Conservation (phyloP, 2,329 filamentous ascomycete species). For the Arthroderma sp. region DNA sequence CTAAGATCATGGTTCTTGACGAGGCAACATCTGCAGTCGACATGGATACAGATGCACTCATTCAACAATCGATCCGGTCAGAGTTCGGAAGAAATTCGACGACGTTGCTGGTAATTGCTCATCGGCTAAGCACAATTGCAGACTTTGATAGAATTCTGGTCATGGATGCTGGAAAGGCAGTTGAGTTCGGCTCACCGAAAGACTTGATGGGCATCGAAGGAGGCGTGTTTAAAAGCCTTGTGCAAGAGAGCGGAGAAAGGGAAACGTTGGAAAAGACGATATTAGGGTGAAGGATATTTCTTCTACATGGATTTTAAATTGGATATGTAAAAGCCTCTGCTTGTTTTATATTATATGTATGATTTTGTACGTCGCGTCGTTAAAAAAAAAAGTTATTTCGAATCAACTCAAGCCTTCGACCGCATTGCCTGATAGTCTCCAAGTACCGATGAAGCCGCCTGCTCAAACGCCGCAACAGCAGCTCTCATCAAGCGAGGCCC, state of each 20-base stretch:
- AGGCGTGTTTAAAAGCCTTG: constrained; percentile 48
- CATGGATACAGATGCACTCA: constrained; percentile 60
- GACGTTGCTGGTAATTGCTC: constrained; percentile 62
- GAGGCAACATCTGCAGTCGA: constrained; percentile 70
- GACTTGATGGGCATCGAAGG: constrained; percentile 44
- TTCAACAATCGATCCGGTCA: constrained; percentile 59
- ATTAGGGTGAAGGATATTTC: constrained; percentile 2
- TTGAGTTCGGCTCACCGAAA: constrained; percentile 53
- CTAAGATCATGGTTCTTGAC: constrained; percentile 67
- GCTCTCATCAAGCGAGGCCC: constrained; percentile 36
- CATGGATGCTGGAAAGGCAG: constrained; percentile 52
- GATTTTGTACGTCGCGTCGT: neutral
- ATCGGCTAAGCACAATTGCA: constrained; percentile 61
- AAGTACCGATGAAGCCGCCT: constrained; percentile 9
- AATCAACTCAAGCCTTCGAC: neutral
- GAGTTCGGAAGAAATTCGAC: constrained; percentile 50
- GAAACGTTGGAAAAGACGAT: constrained; percentile 20
- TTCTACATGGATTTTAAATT: neutral
- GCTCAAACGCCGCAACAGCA: constrained; percentile 21
- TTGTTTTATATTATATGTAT: neutral
- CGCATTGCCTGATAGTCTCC: constrained; percentile 10
- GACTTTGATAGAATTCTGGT: constrained; percentile 66
- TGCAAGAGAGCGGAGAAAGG: constrained; percentile 27
- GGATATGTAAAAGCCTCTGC: neutral
- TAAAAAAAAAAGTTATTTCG: neutral